Base-by-base conservation (phyloP, 139 green algal genomes). In the Chlamydomonas applanata region DNA sequence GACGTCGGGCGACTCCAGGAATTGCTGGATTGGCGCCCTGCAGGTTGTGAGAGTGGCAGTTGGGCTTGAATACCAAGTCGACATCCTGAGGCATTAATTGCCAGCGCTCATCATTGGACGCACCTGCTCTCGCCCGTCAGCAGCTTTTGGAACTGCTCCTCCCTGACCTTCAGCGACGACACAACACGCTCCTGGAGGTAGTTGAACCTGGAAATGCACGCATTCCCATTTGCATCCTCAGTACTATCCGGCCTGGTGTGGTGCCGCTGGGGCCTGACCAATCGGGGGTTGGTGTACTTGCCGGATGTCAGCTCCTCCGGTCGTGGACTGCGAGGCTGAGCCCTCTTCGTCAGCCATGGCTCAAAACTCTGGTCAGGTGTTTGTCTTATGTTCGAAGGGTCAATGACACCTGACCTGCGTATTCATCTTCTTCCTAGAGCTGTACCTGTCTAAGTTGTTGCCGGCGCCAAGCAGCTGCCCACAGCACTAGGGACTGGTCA, bases 141-240 rank as follows among this genome's bases (percentile, higher is more conserved):
- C 16, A 95, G 71, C 69, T 83, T 87, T 34, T 87, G 71, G 46
- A 85, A 92, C 1, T 76, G 64, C 4, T 91, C 81, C 19, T 92
- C 85, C 16, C 82, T 80, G 17, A 94, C 78, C 67, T 90, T 90
- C n/a, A 95, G 68, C 32, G 82, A 89, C 0, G 84, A 89, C 40
- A 82, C 84, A 5, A 90, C 86, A 36, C 87, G 79, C 25, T 88
- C 75, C 40, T 74, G 65, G 19, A 94, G 72, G 77, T 88, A 92
- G 40, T 84, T 73, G n/a, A 78, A 84, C 20, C 87, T 73, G 64
- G 4, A 14, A 34, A 34, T 49, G 40, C 40, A 49, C 7, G 7
- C 40, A 49, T 49, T 11, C 7, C 40, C 11, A 19, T 7, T 49
- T 49, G 11, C 7, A 7, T 19, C 40, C 11, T 49, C 81, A 16